Evolutionary conservation across 805 yeast species (phyloP).

Genomic region (Hanseniaspora occidentalis): DNA sequence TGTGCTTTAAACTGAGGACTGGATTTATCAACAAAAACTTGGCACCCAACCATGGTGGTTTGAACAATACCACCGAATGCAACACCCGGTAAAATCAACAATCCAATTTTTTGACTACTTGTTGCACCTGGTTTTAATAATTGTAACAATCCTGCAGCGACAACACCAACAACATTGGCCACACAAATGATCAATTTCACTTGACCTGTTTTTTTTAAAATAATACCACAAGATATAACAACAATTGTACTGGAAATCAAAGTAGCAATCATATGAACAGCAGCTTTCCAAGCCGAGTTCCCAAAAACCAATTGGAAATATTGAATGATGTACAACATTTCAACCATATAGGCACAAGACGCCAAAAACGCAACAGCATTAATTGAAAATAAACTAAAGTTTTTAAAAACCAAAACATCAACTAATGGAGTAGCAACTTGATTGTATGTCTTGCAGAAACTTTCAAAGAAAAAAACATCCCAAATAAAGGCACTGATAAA

Average conservation of each 20-base stretch:
- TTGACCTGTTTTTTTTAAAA: conserved; percentile 22
- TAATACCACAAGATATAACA: conserved; percentile 16
- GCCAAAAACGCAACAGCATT: conserved; percentile 3
- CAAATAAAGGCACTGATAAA: conserved; percentile 33
- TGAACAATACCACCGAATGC: conserved; percentile 27
- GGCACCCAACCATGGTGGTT: conserved; percentile 21
- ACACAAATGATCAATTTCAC: conserved; percentile 25
- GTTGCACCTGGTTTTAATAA: conserved; percentile 22
- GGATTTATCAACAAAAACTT: conserved; percentile 14
- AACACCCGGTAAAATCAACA: conserved; percentile 27
- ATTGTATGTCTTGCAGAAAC: conserved; percentile 4
- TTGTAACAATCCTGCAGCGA: conserved; percentile 26
- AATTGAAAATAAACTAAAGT: conserved; percentile 4
- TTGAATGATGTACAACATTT: conserved; percentile 4
- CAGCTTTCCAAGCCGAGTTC: conserved; percentile 10
- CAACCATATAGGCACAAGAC: neutral
- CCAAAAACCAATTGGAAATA: conserved; percentile 6
- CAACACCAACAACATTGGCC: conserved; percentile 21
- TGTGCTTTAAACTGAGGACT: conserved; percentile 11
- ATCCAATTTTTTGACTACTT: conserved; percentile 23
- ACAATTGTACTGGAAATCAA: conserved; percentile 10
- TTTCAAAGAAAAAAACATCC: conserved; percentile 24
- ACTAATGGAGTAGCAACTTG: conserved; percentile 4
- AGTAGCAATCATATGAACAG: conserved; percentile 14
- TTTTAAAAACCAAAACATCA: conserved; percentile 3